A percentile compares a stretch with the other conserved stretches of the same genome.
Evolutionary conservation across 2,329 filamentous ascomycete genomes (phyloP).

Genomic region (Emericellopsis atlantica): DNA sequence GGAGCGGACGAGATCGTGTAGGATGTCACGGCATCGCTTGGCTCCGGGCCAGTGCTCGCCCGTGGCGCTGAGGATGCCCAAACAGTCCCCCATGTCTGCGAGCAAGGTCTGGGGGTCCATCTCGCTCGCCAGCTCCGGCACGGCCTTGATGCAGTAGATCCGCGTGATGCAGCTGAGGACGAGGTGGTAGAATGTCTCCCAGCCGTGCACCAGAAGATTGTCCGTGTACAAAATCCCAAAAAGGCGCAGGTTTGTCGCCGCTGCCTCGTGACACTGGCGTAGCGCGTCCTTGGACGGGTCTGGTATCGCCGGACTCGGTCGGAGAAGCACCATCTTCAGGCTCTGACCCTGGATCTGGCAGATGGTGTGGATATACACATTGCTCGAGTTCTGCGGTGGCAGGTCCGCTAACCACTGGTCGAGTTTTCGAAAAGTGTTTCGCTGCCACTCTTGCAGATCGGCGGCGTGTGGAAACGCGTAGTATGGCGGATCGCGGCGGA

Average conservation of each 20-base stretch:
- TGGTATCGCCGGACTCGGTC: constrained; percentile 38
- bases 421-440: constrained; percentile 23
- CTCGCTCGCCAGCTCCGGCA: constrained; percentile 23
- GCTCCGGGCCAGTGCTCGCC: constrained; percentile 40
- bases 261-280: constrained; percentile 27
- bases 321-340: constrained; percentile 32
- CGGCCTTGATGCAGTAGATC: constrained; percentile 35
- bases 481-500: constrained; percentile 28
- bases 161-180: constrained; percentile 35
- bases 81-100: constrained; percentile 24
- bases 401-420: constrained; percentile 18
- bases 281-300: constrained; percentile 27
- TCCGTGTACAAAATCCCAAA: constrained; percentile 29
- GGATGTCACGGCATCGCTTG: constrained; percentile 28
- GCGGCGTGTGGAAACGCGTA: constrained; percentile 34
- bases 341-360: constrained; percentile 34
- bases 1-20: constrained; percentile 23
- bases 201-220: constrained; percentile 31
- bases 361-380: constrained; percentile 17
- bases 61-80: constrained; percentile 34
- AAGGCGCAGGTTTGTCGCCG: constrained; percentile 23
- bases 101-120: constrained; percentile 25
- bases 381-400: background rate
- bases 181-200: constrained; percentile 33
- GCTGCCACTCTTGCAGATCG: constrained; percentile 32